Evolutionary conservation across 2,329 filamentous ascomycete genomes (phyloP), one percentile per base, ranked within the genome.

Genomic region (Neocucurbitaria cava): DNA sequence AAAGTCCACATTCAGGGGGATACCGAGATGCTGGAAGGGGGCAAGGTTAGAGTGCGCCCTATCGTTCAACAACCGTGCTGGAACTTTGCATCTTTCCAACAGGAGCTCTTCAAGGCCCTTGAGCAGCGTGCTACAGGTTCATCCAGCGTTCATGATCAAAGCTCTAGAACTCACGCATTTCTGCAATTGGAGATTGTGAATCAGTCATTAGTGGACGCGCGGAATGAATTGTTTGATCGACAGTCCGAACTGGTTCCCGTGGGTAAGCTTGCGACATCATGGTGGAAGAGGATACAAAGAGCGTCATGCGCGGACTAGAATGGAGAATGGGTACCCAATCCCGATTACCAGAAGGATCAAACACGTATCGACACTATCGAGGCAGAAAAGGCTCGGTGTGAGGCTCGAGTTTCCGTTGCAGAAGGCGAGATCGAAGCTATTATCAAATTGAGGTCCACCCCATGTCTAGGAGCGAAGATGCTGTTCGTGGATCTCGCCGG

Each of bases 401-500:
- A n/a, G n/a, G n/a, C n/a, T n/a, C n/a, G n/a, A n/a, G n/a, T n/a
- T n/a, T n/a, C n/a, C n/a, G n/a, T n/a, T n/a, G n/a, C n/a, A n/a
- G n/a, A n/a, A n/a, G n/a, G n/a, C n/a, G n/a, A n/a, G n/a, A n/a
- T n/a, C n/a, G n/a, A n/a, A n/a, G n/a, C n/a, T n/a, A n/a, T n/a
- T n/a, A n/a, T n/a, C n/a, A n/a, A n/a, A n/a, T n/a, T n/a, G n/a
- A n/a, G n/a, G n/a, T n/a, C n/a, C n/a, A n/a, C n/a, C n/a, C n/a
- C n/a, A 17, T 75, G 73, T 42, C 64, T 81, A 0, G 78, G 78
- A 1, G 78, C 70, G 0, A 79, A 75, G 51, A 68, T 79, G 43
- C 72, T 80, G 9, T 81, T 81, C 65, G 77, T 81, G 1, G 79
- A 82, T 53, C 65, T 81, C 5, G 79, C 79, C 2, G 79, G 78